phyloP scores from a whole-genome alignment of 2,329 filamentous ascomycete genomes.

The Cryoendolithus antarcticus region DNA sequence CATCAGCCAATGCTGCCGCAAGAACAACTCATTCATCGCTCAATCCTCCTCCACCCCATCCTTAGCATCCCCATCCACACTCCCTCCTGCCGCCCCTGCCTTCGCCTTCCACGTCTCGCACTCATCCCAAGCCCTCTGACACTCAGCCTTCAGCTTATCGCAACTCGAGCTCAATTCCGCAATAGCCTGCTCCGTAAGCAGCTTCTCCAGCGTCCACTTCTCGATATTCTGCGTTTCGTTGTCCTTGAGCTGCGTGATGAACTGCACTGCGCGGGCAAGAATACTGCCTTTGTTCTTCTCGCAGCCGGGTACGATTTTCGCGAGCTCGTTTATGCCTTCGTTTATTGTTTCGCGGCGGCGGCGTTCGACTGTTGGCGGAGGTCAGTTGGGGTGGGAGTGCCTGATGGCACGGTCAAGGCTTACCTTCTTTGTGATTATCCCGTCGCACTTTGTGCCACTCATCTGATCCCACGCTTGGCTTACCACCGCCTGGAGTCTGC shows the following conservation, averaged over 20 bases:
- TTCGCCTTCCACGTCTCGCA: slow-evolving; percentile 65
- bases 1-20: too few species aligned
- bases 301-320: slow-evolving; percentile 92
- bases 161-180: slow-evolving; percentile 77
- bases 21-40: too few species aligned
- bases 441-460: slow-evolving; percentile 97
- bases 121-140: slow-evolving; percentile 64
- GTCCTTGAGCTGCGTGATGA: slow-evolving; percentile 88
- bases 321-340: slow-evolving; percentile 94
- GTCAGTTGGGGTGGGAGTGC: slow-evolving; percentile 3
- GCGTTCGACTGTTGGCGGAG: slow-evolving; percentile 61
- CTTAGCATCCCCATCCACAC: slow-evolving; percentile 14
- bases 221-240: slow-evolving; percentile 90
- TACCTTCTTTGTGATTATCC: slow-evolving; percentile 98
- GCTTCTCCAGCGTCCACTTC: slow-evolving; percentile 85
- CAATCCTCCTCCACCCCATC: background rate
- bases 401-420: slow-evolving; percentile 16
- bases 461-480: slow-evolving; percentile 86
- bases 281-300: slow-evolving; percentile 99
- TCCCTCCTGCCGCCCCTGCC: slow-evolving; percentile 19
- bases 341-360: slow-evolving; percentile 96
- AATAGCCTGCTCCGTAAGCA: slow-evolving; percentile 78
- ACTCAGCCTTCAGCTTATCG: slow-evolving; percentile 73
- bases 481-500: slow-evolving; percentile 34
- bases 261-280: slow-evolving; percentile 80